Evolutionary conservation across 768 basidiomycete genomes (phyloP).

Genomic region (Infundibulicybe gibba): DNA sequence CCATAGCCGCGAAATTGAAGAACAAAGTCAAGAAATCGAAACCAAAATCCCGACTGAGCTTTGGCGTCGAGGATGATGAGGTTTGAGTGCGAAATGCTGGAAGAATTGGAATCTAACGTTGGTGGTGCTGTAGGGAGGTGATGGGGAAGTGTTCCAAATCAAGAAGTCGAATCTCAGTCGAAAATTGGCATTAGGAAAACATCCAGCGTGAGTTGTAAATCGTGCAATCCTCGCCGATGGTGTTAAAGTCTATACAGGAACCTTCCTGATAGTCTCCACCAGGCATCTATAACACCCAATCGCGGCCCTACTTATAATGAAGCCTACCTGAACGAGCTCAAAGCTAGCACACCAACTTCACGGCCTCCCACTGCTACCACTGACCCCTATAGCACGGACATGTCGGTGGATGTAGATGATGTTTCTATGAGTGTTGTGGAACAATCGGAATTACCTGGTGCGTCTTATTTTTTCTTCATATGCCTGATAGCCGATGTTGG

Average conservation of each 20-base stretch:
- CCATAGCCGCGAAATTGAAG: conserved; percentile 64
- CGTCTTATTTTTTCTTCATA: conserved; percentile 1
- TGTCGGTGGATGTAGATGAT: conserved; percentile 45
- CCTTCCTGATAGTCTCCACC: conserved; percentile 35
- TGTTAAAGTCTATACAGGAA: too few relatives aligned
- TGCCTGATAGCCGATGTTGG: neutral
- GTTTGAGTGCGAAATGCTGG: conserved; percentile 31
- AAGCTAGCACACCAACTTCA: conserved; percentile 66
- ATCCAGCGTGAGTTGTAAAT: conserved; percentile 40
- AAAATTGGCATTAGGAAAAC: conserved; percentile 55
- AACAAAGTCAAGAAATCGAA: conserved; percentile 65
- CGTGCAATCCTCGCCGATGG: too few relatives aligned
- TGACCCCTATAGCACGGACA: conserved; percentile 48
- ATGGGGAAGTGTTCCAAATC: conserved; percentile 67
- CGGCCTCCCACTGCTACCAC: conserved; percentile 35
- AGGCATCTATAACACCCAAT: conserved; percentile 49
- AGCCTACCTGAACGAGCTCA: conserved; percentile 72
- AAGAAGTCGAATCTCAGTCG: conserved; percentile 79
- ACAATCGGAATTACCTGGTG: conserved; percentile 24
- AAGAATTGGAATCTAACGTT: conserved; percentile 20
- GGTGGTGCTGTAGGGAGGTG: conserved; percentile 39
- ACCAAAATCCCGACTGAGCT: conserved; percentile 70
- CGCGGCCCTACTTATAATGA: conserved; percentile 65
- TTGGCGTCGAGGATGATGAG: conserved; percentile 66
- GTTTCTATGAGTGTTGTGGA: conserved; percentile 29